Conservation (phyloP, 2,329 filamentous ascomycete genomes). For the Fusarium sp. region DNA sequence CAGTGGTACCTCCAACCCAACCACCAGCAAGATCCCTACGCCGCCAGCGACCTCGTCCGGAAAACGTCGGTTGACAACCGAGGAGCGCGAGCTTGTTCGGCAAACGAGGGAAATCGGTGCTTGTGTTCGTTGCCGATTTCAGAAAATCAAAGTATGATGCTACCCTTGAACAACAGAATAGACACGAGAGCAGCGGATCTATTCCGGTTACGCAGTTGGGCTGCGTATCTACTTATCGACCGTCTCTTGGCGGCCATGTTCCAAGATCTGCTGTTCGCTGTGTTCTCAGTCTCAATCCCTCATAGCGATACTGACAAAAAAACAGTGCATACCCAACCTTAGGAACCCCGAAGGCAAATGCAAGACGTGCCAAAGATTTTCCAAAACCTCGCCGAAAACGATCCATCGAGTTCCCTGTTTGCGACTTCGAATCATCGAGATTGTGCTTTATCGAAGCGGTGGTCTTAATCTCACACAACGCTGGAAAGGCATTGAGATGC, state of each 20-base stretch:
- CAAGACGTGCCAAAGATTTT: conserved; percentile 54
- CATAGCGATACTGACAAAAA: conserved; percentile 1
- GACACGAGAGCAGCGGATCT: not conserved
- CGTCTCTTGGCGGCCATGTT: not conserved
- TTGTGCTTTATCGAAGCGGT: conserved; percentile 56
- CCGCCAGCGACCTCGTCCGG: not conserved
- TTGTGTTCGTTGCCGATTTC: conserved; percentile 41
- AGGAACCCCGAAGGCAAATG: conserved; percentile 53
- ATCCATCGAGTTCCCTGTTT: conserved; percentile 60
- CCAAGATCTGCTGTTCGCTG: not conserved
- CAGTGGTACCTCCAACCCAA: not conserved
- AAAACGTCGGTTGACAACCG: not conserved
- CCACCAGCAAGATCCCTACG: not conserved
- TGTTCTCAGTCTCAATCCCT: not conserved
- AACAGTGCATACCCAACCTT: conserved; percentile 54
- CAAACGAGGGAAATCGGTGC: conserved; percentile 16
- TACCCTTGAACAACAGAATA: not conserved
- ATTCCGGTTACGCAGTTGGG: not conserved
- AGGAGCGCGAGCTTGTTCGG: not conserved
- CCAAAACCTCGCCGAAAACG: conserved; percentile 58
- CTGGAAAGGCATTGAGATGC: conserved; percentile 56
- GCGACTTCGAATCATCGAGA: conserved; percentile 58
- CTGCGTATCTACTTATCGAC: not conserved
- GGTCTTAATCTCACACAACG: conserved; percentile 59
- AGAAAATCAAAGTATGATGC: conserved; percentile 38